Evolutionary conservation across 441 rosid species (phyloP).

Genomic region (Syzygium syzygioides): DNA sequence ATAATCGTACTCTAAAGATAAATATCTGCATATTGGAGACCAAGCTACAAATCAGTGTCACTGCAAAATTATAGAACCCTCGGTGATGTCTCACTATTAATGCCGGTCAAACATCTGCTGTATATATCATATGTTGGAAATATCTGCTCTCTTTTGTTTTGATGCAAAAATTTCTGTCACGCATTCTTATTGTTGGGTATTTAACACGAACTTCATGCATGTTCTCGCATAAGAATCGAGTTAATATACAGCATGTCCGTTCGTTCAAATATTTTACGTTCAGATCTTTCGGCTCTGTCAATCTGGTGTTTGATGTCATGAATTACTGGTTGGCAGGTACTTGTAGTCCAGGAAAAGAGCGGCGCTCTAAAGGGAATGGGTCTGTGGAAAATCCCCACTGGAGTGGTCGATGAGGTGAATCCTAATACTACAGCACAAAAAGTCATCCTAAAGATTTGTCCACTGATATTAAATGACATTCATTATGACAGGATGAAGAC

Average conservation of each 20-base stretch:
- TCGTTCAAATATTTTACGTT: background rate
- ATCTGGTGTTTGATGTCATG: background rate
- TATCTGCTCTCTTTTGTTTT: background rate
- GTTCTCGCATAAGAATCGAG: background rate
- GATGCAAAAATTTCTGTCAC: background rate
- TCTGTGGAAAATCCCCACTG: constrained; percentile 15
- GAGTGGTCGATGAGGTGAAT: constrained; percentile 2
- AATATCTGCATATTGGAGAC: background rate
- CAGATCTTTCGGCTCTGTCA: background rate
- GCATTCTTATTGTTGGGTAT: background rate
- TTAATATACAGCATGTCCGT: background rate
- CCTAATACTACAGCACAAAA: background rate
- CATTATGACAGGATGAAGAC: constrained; percentile 2
- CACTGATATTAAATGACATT: background rate
- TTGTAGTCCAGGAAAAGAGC: constrained; percentile 13
- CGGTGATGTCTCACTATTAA: background rate
- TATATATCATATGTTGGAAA: background rate
- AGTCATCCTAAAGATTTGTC: background rate
- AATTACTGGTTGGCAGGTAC: background rate
- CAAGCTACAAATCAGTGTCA: background rate
- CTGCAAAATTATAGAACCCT: background rate
- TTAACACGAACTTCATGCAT: background rate
- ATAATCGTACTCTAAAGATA: background rate
- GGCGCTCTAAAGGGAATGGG: constrained; percentile 2
- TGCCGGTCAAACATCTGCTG: background rate